Evolutionary conservation across 371 early-diverging fungal genomes (phyloP).

Genomic region (Mortierella sp.): DNA sequence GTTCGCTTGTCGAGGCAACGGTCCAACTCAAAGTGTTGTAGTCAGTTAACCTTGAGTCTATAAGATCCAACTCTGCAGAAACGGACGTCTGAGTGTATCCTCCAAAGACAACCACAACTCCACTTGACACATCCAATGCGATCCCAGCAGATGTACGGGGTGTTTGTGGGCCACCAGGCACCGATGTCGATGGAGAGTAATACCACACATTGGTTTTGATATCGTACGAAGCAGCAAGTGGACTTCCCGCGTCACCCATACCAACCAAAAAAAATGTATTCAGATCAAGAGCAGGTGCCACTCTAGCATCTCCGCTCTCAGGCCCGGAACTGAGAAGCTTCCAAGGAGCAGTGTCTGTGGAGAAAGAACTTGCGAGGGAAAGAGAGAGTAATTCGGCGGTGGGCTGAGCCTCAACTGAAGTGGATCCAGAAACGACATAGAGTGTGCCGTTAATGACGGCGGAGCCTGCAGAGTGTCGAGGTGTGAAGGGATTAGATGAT

Average conservation of each 20-base stretch:
- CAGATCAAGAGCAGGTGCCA: background rate
- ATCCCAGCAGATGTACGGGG: slow-evolving; percentile 8
- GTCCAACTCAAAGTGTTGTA: slow-evolving; percentile 1
- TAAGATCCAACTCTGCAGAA: slow-evolving; percentile 1
- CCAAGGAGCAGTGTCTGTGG: slow-evolving; percentile 2
- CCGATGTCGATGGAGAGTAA: background rate
- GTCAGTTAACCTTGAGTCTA: background rate
- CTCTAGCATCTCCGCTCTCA: background rate
- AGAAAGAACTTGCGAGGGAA: slow-evolving; percentile 3
- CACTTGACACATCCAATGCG: slow-evolving; percentile 8
- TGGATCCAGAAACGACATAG: slow-evolving; percentile 8
- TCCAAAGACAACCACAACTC: slow-evolving; percentile 8
- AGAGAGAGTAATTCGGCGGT: background rate
- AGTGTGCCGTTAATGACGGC: slow-evolving; percentile 7
- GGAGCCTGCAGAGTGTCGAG: slow-evolving; percentile 11
- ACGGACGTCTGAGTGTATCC: background rate
- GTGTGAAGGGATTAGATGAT: background rate
- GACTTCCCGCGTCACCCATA: background rate
- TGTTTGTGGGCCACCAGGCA: background rate
- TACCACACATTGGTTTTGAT: slow-evolving; percentile 8
- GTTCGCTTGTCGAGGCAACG: background rate
- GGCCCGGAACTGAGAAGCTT: background rate
- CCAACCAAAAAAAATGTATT: slow-evolving; percentile 2
- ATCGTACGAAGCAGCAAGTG: background rate
- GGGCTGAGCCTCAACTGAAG: background rate